Evolutionary conservation across 208 protist species (phyloP).

Genomic region (Lotmaria passim): DNA sequence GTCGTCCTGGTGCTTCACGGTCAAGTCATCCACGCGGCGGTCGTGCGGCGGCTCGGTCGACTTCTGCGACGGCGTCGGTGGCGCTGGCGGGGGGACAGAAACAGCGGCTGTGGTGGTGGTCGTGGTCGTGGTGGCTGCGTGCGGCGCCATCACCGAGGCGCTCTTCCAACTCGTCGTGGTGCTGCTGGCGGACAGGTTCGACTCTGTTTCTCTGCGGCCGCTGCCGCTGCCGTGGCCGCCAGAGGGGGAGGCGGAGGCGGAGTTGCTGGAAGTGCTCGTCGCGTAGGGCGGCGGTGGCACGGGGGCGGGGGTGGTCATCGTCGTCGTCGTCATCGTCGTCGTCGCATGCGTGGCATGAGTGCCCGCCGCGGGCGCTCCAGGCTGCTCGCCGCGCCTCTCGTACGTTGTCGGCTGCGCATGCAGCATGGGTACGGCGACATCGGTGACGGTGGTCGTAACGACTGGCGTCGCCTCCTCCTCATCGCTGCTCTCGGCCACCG

Average conservation of each 20-base stretch:
- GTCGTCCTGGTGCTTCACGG: slow-evolving; percentile 52
- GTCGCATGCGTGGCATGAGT: neutral
- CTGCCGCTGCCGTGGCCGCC: neutral
- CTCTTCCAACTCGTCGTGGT: too few species aligned
- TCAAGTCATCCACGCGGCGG: slow-evolving; percentile 64
- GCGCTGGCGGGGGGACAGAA: slow-evolving; percentile 9
- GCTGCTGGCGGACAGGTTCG: neutral
- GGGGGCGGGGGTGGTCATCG: neutral
- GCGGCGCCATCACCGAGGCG: too few species aligned
- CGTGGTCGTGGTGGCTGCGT: neutral
- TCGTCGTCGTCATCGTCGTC: neutral
- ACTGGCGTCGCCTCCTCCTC: neutral
- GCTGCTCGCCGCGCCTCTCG: too few species aligned
- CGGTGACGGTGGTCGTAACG: neutral
- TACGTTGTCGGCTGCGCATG: neutral
- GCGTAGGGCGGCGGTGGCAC: neutral
- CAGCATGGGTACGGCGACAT: neutral
- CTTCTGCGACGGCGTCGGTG: slow-evolving; percentile 10
- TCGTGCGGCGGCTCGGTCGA: slow-evolving; percentile 32
- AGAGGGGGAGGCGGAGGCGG: neutral
- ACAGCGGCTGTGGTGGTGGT: neutral
- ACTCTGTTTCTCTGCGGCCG: neutral
- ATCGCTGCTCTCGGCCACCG: too few species aligned
- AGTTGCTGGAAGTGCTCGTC: neutral
- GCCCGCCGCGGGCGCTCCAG: too few species aligned